Conservation (phyloP, 139 green algal species). For the Monoraphidium neglectum region DNA sequence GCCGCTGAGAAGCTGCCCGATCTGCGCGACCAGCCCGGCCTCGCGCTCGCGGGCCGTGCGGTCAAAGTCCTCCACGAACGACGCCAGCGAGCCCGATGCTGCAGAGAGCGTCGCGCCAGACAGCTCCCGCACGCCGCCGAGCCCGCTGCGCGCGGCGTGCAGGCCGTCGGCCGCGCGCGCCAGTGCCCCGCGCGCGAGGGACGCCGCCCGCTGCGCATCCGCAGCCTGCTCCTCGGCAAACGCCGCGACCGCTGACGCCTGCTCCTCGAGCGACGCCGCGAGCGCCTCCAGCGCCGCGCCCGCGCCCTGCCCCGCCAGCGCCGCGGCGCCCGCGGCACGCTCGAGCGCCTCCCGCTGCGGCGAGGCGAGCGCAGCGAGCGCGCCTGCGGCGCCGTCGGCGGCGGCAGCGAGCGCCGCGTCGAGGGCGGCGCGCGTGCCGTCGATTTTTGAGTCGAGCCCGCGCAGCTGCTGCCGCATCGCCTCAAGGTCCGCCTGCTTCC, state of each 20-base stretch:
- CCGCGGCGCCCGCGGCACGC: slow-evolving; percentile 4
- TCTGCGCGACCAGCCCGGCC: slow-evolving; percentile 34
- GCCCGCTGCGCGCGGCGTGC: background rate
- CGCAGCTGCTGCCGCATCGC: slow-evolving; percentile 44
- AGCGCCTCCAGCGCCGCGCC: slow-evolving; percentile 30
- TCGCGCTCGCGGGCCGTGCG: slow-evolving; percentile 27
- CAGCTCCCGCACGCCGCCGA: background rate
- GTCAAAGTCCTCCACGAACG: slow-evolving; percentile 26
- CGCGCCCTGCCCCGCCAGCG: background rate
- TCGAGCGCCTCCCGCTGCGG: background rate
- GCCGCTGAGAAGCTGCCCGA: slow-evolving; percentile 27
- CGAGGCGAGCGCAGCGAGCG: background rate
- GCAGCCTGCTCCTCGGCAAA: slow-evolving; percentile 39
- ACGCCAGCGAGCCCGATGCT: background rate
- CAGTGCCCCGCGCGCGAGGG: background rate
- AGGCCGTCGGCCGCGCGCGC: background rate
- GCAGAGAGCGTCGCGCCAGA: background rate
- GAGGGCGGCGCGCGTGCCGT: slow-evolving; percentile 13
- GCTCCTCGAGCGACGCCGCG: slow-evolving; percentile 24
- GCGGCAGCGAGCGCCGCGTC: slow-evolving; percentile 2
- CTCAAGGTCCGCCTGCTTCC: slow-evolving; percentile 33
- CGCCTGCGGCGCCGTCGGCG: background rate
- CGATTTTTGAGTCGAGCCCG: slow-evolving; percentile 45
- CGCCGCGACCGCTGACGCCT: slow-evolving; percentile 30
- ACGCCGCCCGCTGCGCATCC: background rate